These are phyloP conservation scores for Jaltomata sinuosa DNA, from an alignment of 257 asterid genomes.

Conservation along the genomic window DNA sequence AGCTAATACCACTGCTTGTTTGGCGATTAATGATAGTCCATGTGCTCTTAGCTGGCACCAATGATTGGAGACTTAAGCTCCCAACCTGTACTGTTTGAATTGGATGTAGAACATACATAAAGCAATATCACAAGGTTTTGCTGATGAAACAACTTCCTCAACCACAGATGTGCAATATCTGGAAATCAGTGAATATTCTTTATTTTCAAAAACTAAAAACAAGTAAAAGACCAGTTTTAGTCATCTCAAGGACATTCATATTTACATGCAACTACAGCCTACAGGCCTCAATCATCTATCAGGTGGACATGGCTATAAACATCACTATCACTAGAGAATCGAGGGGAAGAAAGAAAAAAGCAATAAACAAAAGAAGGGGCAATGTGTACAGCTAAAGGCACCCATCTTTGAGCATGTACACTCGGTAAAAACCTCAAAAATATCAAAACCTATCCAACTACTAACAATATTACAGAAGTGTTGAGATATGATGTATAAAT, in stretches of 20 bases:
- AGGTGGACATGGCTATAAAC: background rate
- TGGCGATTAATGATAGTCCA: background rate
- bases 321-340: background rate
- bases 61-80: background rate
- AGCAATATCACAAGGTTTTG: background rate
- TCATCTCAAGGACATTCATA: background rate
- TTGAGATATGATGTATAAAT: background rate
- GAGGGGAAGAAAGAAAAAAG: background rate
- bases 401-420: background rate
- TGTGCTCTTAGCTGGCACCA: background rate
- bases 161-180: background rate
- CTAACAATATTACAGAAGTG: background rate
- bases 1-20: background rate
- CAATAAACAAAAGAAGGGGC: background rate
- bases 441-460: background rate
- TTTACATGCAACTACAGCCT: background rate
- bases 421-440: background rate
- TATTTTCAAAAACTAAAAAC: background rate
- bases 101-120: background rate
- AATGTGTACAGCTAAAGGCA: background rate
- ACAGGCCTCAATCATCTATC: background rate
- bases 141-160: background rate
- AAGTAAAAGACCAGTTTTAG: background rate
- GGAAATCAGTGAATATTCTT: background rate
- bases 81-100: background rate